Evolutionary conservation across 805 yeast genomes (phyloP), one percentile per base, ranked within the genome.

Genomic region (Saccharomyces jurei): DNA sequence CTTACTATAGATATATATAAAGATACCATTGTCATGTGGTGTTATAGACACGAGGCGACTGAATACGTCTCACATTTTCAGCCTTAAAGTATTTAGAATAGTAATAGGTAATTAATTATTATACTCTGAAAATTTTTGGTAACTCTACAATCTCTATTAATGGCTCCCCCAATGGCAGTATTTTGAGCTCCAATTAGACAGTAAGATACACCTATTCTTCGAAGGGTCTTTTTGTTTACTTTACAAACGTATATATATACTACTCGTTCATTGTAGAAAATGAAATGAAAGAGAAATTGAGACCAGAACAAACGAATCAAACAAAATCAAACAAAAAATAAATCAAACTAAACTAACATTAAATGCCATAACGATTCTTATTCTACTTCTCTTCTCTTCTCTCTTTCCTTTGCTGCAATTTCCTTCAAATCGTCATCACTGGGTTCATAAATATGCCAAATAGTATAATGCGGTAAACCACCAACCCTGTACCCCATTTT

Each of bases 361-460:
- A 9, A 50, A 44, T 44, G 52, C 25, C 21, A 8, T 9, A 21
- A 27, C 25, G 49, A 46, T 22, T 22, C 30, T n/a, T 9, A 11
- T 5, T 46, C 8, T n/a, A 28, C 8, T 22, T 46, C 32, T 14
- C 31, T 32, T 71, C 88, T 78, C 69, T 79, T 82, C 62, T 78
- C 79, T 60, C 90, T 76, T 69, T 87, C 95, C 68, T 81, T 74
- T 60, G 75, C 76, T 2, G 89, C 86, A 52, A 87, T 86, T 61
- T 83, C 82, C 60, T 77, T 75, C 59, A 87, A 74, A 71, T 87
- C 96, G 64, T 87, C 92, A 68, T 85, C 91, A 72, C 91, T 85
- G 14, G 96, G 96, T 65, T 87, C 96, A 67, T 85, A 87, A 50
- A 89, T 86, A 69, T 89, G 96, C 96, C 96, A 89, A 47, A 89